Evolutionary conservation across 2,329 filamentous ascomycete species (phyloP).

Genomic region (Ophiostoma ips): DNA sequence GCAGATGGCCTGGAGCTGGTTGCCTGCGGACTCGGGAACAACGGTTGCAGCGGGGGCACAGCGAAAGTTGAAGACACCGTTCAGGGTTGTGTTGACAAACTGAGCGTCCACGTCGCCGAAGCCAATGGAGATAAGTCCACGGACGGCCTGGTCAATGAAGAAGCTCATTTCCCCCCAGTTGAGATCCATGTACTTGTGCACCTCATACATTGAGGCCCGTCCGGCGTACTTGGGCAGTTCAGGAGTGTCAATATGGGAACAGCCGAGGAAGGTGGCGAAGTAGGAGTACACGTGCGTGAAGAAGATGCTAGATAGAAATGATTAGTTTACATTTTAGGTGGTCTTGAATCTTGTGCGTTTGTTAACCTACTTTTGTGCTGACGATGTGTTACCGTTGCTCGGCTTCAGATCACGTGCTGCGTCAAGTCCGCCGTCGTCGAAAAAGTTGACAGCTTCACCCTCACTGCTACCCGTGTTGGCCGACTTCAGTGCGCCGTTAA

Average conservation of each 20-base stretch:
- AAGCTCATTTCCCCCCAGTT: conserved; percentile 7
- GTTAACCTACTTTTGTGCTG: conserved; percentile 6
- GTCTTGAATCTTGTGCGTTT: too few relatives aligned
- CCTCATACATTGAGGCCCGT: conserved; percentile 9
- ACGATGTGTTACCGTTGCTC: conserved; percentile 6
- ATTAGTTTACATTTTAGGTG: too few relatives aligned
- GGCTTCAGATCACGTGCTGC: conserved; percentile 1
- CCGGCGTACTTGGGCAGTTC: conserved; percentile 6
- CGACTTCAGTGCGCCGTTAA: conserved; percentile 6
- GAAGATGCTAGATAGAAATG: conserved; percentile 4
- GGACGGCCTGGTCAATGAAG: conserved; percentile 10
- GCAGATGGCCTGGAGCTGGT: conserved; percentile 9
- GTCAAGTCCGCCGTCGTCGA: conserved; percentile 7
- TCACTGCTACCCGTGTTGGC: conserved; percentile 2
- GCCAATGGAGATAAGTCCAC: conserved; percentile 6
- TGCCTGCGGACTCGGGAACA: conserved; percentile 6
- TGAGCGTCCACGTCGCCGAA: conserved; percentile 7
- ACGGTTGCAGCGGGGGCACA: conserved; percentile 7
- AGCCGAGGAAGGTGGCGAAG: conserved; percentile 8
- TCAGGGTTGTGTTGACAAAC: conserved; percentile 8
- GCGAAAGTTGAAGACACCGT: conserved; percentile 5
- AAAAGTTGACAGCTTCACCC: conserved; percentile 6
- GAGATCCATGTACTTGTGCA: conserved; percentile 11
- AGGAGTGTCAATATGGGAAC: conserved; percentile 2
- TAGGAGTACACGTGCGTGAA: conserved; percentile 9